Percentiles rank a stretch among this genome's conserved stretches.
phyloP scores from a whole-genome alignment of 768 basidiomycete genomes.

The Lactarius psammicola region DNA sequence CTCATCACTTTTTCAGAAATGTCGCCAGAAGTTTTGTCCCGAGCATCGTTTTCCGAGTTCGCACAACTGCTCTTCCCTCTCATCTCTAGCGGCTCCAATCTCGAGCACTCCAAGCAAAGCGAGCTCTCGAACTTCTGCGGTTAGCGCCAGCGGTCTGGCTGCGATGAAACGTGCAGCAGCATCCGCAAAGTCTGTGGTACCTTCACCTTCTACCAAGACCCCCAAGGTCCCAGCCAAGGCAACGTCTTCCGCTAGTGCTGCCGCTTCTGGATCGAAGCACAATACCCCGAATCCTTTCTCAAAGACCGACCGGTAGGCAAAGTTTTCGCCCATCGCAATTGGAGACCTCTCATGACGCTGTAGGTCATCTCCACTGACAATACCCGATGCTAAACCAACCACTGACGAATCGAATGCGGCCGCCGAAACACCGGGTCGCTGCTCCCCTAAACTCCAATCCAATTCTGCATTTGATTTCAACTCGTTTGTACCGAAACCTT shows the following conservation, averaged over 20 bases:
- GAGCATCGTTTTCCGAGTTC: constrained; percentile 76
- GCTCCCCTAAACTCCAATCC: constrained; percentile 34
- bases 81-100: constrained; percentile 18
- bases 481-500: constrained; percentile 63
- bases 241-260: constrained; percentile 26
- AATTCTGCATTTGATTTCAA: constrained; percentile 40
- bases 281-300: constrained; percentile 44
- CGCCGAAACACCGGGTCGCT: constrained; percentile 30
- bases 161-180: constrained; percentile 15
- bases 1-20: constrained; percentile 48
- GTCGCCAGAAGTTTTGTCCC: constrained; percentile 70
- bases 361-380: constrained; percentile 42
- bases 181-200: constrained; percentile 8
- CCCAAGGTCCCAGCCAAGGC: constrained; percentile 30
- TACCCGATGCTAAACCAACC: constrained; percentile 29
- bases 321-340: constrained; percentile 28
- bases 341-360: constrained; percentile 59
- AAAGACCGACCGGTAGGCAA: constrained; percentile 63
- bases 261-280: constrained; percentile 23
- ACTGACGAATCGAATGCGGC: constrained; percentile 29
- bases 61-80: constrained; percentile 51
- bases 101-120: constrained; percentile 24
- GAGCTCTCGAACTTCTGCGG: constrained; percentile 27
- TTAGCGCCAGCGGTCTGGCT: constrained; percentile 38
- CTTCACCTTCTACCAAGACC: constrained; percentile 38